Percentiles rank a stretch among this genome's conserved stretches.
Conservation (phyloP, 106 monocot species). For the Ottelia alismoides region DNA sequence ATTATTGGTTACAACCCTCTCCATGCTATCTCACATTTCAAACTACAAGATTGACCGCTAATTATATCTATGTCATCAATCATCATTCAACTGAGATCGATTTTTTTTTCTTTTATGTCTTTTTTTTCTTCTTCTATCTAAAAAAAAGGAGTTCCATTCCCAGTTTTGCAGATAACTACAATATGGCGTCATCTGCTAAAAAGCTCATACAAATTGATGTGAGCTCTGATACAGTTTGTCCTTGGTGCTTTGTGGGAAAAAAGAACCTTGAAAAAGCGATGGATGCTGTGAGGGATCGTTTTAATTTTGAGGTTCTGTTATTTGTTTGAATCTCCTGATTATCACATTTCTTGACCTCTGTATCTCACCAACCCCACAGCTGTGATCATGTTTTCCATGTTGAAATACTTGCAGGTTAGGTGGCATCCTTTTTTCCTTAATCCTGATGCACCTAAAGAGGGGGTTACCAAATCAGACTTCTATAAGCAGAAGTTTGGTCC, state of each 20-base stretch:
- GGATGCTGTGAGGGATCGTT: constrained; percentile 42
- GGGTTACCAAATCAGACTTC: constrained; percentile 48
- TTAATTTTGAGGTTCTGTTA: constrained; percentile 64
- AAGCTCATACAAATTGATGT: constrained; percentile 74
- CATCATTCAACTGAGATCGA: too few relatives aligned
- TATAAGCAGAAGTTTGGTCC: constrained; percentile 67
- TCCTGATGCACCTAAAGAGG: constrained; percentile 77
- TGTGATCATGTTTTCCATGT: too few relatives aligned
- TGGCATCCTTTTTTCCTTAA: constrained; percentile 87
- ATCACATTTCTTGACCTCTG: not conserved
- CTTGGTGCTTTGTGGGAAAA: constrained; percentile 96
- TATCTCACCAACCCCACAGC: not conserved
- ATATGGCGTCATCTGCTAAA: too few relatives aligned
- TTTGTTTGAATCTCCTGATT: not conserved
- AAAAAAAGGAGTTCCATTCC: too few relatives aligned
- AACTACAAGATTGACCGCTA: too few relatives aligned
- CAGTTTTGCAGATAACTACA: too few relatives aligned
- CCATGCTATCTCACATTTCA: too few relatives aligned
- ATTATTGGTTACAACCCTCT: too few relatives aligned
- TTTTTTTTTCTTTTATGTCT: too few relatives aligned
- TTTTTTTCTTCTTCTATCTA: too few relatives aligned
- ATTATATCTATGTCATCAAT: too few relatives aligned
- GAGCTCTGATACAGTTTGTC: constrained; percentile 79
- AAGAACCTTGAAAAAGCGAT: constrained; percentile 94
- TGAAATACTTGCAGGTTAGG: constrained; percentile 31